Evolutionary conservation across 2,329 filamentous ascomycete species (phyloP), one percentile per base, ranked within the genome.

Genomic region (Lecanosticta acicola): DNA sequence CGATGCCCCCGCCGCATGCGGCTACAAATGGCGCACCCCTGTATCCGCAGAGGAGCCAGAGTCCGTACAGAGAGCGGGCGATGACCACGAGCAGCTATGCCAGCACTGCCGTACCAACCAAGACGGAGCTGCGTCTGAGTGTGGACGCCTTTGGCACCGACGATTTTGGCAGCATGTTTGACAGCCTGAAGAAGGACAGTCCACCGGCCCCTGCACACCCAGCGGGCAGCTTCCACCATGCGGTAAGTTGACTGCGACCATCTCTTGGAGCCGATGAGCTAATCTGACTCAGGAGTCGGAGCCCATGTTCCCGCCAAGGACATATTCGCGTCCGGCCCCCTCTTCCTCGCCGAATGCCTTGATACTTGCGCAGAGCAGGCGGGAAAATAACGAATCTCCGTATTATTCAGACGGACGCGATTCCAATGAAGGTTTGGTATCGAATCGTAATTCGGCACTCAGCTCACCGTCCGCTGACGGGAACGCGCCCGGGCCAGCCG

Each of bases 61-160:
- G 55, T 42, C 56, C 59, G 13, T 45, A 44, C 14, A 62, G 73
- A 54, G 71, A 72, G 48, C 66, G 75, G 43, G 63, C 65, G 10
- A 59, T 60, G 58, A 68, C 65, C 9, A 60, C 60, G 8, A 67
- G 65, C 53, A 68, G 65, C 48, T 66, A 67, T 49, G 65, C 65
- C 16, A 67, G 65, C 56, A 68, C 65, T n/a, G 64, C 64, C n/a
- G 59, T 64, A 24, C 63, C 65, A 11, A 39, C 49, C 3, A 49
- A 51, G 19, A 51, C 56, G 8, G 59, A 63, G 20, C 51, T 62
- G 36, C 59, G 41, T 32, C 49, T 67, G 10, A 58, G 54, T 26
- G 45, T 50, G 16, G 48, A 58, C 4, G 61, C 62, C 40, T 65
- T 66, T 50, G 61, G 62, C 40, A 52, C 48, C 34, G 62, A 62